Percentiles rank a stretch among this genome's conserved stretches.
Conservation (phyloP, 176 grass and related monocot species). For the Eleusine coracana region DNA sequence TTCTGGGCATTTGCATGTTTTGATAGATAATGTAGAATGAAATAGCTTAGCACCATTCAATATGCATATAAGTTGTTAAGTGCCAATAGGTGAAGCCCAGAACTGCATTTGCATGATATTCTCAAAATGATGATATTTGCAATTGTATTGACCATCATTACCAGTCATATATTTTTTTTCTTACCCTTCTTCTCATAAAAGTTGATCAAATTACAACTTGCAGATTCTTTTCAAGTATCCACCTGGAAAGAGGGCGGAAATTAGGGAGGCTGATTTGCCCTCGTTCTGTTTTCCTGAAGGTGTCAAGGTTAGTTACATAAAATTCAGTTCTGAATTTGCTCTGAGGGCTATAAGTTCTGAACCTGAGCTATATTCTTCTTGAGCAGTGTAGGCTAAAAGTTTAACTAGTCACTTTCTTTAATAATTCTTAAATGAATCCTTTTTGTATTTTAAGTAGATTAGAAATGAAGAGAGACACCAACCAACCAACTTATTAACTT, state of each 20-base stretch:
- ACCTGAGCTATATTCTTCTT: neutral
- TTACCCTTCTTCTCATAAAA: constrained; percentile 30
- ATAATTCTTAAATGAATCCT: neutral
- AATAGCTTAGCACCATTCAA: neutral
- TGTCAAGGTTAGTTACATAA: constrained; percentile 74
- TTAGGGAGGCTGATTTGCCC: constrained; percentile 81
- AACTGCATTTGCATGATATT: constrained; percentile 7
- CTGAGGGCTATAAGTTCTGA: neutral
- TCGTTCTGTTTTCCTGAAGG: constrained; percentile 97
- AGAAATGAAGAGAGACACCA: constrained; percentile 28
- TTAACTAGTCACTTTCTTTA: neutral
- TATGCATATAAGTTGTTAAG: neutral
- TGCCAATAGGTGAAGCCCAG: neutral
- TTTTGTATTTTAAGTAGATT: neutral
- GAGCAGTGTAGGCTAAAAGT: neutral
- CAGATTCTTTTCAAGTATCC: constrained; percentile 99
- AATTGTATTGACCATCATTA: neutral
- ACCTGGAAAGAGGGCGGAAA: constrained; percentile 74
- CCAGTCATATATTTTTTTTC: neutral
- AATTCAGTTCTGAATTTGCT: constrained; percentile 21
- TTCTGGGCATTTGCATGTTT: constrained; percentile 23
- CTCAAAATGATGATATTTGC: neutral
- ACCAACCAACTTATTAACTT: constrained; percentile 2
- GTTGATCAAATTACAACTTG: constrained; percentile 38
- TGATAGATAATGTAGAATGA: constrained; percentile 3